Evolutionary conservation across 2,329 filamentous ascomycete species (phyloP), one percentile per base, ranked within the genome.

Genomic region (Neonectria hederae): DNA sequence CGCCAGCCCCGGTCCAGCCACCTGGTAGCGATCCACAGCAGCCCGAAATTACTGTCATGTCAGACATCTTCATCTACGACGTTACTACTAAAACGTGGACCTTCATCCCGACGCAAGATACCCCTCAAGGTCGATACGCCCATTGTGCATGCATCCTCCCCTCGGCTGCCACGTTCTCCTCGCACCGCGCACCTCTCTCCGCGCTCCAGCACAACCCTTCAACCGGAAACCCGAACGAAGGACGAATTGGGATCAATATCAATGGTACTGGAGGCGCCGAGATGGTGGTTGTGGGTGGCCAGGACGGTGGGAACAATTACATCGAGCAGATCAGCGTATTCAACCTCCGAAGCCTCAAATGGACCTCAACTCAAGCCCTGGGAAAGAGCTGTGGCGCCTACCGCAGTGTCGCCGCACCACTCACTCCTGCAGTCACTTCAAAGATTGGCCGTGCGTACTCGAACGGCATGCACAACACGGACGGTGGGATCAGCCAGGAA

Each of bases 281-380:
- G 78, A 97, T 99, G 95, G 88, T 99, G 6, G 91, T 99, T 14
- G 94, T 98, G 8, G 96, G 96, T 65, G 96, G 96, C 0, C 96
- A 99, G 78, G 96, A 99, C 75, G 96, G 92, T 58, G 91, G 91
- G n/a, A 99, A 99, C 77, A 94, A 97, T 77, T 99, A 99, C 76
- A 99, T 99, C 70, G 95, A 99, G 79, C 94, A 99, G 79, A 97
- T 99, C 68, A 98, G 94, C 76, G 93, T 99, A 3, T 99, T 99
- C 83, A 99, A 99, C 74, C 83, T 99, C 26, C 89, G 96, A 53
- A 97, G 93, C 76, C 82, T 98, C 64, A 97, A 96, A 80, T 99
- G 96, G 96, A 97, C 93, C 1, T 93, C 92, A 19, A 97, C 94
- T 2, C 92, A 93, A 68, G 85, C 90, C 1, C 84, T 98, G 49